A percentile compares a stretch with the other conserved stretches of the same genome.
Conservation (phyloP, 2,329 filamentous ascomycete species). For the Calonectria montana region DNA sequence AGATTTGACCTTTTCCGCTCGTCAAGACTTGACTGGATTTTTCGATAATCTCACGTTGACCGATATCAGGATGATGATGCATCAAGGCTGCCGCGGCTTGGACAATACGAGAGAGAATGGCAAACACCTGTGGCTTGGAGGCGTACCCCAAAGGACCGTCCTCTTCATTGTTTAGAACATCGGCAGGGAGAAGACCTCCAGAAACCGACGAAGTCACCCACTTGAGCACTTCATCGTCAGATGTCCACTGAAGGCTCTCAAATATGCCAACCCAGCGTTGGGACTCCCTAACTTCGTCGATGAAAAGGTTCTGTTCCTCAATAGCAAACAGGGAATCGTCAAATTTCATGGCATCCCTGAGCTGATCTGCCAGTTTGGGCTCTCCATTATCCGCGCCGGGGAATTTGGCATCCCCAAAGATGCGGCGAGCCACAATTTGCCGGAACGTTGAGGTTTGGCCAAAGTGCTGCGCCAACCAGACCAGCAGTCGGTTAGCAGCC, state of each 20-base stretch:
- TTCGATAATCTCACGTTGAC: conserved; percentile 25
- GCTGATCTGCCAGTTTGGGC: conserved; percentile 49
- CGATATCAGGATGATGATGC: conserved; percentile 27
- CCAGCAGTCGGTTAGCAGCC: conserved; percentile 58
- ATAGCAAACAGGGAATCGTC: conserved; percentile 82
- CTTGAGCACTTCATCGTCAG: conserved; percentile 36
- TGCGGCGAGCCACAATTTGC: conserved; percentile 54
- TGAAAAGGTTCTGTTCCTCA: conserved; percentile 95
- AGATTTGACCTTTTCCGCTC: conserved; percentile 37
- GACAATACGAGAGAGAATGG: conserved; percentile 64
- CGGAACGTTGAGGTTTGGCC: conserved; percentile 51
- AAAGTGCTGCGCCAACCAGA: conserved; percentile 54
- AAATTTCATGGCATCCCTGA: conserved; percentile 60
- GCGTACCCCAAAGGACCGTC: conserved; percentile 81
- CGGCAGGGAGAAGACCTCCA: conserved; percentile 60
- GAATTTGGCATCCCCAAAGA: conserved; percentile 46
- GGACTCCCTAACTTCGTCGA: conserved; percentile 83
- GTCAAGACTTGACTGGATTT: conserved; percentile 14
- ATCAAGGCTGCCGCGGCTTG: conserved; percentile 51
- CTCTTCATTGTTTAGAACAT: conserved; percentile 44
- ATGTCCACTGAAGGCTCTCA: conserved; percentile 34
- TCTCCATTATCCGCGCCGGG: conserved; percentile 21
- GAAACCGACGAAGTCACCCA: conserved; percentile 60
- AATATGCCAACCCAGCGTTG: conserved; percentile 73
- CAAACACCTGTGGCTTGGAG: conserved; percentile 75